Conservation (phyloP, 257 asterid genomes). For the Nemophila menziesii region DNA sequence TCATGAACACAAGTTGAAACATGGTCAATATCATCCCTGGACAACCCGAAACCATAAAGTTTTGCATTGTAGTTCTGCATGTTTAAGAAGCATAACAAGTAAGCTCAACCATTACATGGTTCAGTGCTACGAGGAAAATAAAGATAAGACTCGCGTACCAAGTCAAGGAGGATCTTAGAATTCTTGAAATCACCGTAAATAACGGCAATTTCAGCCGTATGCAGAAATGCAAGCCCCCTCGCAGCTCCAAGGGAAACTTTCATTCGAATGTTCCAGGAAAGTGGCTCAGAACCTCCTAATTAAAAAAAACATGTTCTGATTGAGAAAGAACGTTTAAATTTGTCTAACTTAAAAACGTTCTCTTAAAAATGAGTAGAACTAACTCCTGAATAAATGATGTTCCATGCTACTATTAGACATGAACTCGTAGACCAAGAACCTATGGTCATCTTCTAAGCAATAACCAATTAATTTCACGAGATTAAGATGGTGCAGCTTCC, state of each 20-base stretch:
- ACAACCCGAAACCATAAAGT: constrained; percentile 39
- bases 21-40: constrained; percentile 35
- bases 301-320: background rate
- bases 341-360: background rate
- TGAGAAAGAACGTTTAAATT: background rate
- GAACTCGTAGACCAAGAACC: constrained; percentile 35
- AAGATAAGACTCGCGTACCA: constrained; percentile 18
- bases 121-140: background rate
- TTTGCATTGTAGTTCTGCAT: constrained; percentile 32
- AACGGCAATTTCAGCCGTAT: constrained; percentile 34
- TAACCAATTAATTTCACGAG: constrained; percentile 35
- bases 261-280: constrained; percentile 34
- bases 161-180: constrained; percentile 32
- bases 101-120: too few relatives aligned
- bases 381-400: constrained; percentile 36
- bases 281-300: constrained; percentile 35
- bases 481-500: constrained; percentile 29
- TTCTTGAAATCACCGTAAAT: constrained; percentile 38
- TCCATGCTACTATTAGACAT: constrained; percentile 40
- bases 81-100: constrained; percentile 1
- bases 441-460: constrained; percentile 37
- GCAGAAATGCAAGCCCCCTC: constrained; percentile 32
- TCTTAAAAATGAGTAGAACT: constrained; percentile 9
- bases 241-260: constrained; percentile 38
- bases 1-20: constrained; percentile 40